Base-by-base conservation (phyloP, 179 eudicot genomes). In the Spinacia oleracea region DNA sequence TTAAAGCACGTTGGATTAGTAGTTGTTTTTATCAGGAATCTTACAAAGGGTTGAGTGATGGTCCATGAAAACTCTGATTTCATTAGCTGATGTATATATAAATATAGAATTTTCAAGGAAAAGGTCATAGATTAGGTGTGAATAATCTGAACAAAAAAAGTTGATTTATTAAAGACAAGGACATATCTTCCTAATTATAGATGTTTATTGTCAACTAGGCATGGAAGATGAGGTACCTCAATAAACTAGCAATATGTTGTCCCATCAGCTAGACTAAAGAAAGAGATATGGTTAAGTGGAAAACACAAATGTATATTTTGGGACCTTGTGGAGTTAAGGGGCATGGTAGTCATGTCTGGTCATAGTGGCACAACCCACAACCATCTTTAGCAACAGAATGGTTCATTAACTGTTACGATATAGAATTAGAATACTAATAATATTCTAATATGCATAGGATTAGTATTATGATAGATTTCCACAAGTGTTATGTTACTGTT, bases 11-110 rank as follows among this genome's bases (percentile, higher is more conserved):
- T 75, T 58, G 27, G 46, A 25, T 45, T 74, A 64, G 6, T 60
- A 45, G 75, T 55, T 56, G 70, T 69, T 62, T 15, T 69, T n/a
- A n/a, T 59, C 31, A 69, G 70, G 78, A 79, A 79, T 79, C 72
- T 76, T 70, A 64, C 8, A 31, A 58, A 32, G 66, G 66, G 48
- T 67, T 67, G 79, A 56, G 48, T 43, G 70, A 74, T 23, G 72
- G 77, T 69, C 58, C 79, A 75, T 70, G 76, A 80, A 80, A 75
- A 65, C 80, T 81, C 43, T 71, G 29, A 76, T 76, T 46, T 77
- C 32, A 81, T 81, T 73, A 43, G 81, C 29, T 29, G 74, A 50
- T 27, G 53, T 3, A 62, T 50, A 78, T n/a, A n/a, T n/a, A n/a
- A n/a, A 72, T 71, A 51, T 72, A 64, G 40, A 72, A 40, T 75